A percentile compares a stretch with the other conserved stretches of the same genome.
These are phyloP conservation scores for Pneumocystis jirovecii DNA, from an alignment of 1,139 yeast genomes.

Conservation along the genomic window DNA sequence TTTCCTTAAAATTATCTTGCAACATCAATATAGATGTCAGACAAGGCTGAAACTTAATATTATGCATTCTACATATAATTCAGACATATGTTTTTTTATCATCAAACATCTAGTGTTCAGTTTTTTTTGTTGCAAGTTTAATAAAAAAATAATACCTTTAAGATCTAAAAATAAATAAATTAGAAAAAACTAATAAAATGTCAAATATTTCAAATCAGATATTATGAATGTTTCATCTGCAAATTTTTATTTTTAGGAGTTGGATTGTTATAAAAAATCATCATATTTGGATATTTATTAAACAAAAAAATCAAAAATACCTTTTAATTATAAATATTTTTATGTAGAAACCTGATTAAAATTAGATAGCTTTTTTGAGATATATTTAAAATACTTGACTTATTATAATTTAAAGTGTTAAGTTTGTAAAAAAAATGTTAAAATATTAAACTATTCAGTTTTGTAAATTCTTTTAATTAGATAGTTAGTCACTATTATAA, in stretches of 20 bases:
- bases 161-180: background rate
- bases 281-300: background rate
- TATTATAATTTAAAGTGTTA: no score
- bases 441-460: no score
- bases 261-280: background rate
- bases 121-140: background rate
- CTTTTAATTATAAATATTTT: background rate
- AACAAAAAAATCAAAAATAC: background rate
- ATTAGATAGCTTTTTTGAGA: background rate
- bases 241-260: background rate
- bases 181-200: background rate
- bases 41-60: constrained; percentile 1
- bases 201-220: background rate
- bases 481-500: no score
- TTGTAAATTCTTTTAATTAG: no score
- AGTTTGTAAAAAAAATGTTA: no score
- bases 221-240: background rate
- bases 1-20: background rate
- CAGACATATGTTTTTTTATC: background rate
- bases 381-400: no score
- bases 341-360: background rate
- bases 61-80: background rate
- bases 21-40: background rate
- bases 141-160: background rate
- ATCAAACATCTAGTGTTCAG: background rate